Base-by-base conservation (phyloP, 441 rosid genomes). In the Eutrema salsugineum region DNA sequence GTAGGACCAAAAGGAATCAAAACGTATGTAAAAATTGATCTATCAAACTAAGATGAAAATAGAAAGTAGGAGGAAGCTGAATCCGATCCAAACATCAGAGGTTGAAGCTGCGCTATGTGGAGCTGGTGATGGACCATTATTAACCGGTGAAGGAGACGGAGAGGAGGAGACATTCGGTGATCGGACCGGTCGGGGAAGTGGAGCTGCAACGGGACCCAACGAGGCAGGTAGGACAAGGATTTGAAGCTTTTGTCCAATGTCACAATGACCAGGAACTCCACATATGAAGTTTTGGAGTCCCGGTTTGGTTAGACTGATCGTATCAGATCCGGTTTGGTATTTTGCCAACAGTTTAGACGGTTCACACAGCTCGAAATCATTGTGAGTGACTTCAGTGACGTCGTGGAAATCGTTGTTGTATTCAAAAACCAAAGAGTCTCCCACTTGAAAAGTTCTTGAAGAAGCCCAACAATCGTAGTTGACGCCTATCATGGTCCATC, bases 401-500 rank as follows among this genome's bases (percentile, higher is more conserved):
- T 68, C 65, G 47, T 68, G 72, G n/a, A 14, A 56, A 1, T 36
- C 33, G 5, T 57, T 68, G 36, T 44, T 68, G 56, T 59, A 70
- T 30, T 39, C 19, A 6, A 70, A 70, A n/a, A 36, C 32, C 50
- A 70, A 49, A 16, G 74, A 47, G 60, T 70, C 74, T 1, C 74
- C 74, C 0, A 38, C 67, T 48, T 70, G 67, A 28, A 70, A 70
- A 11, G 43, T 56, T 56, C 5, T 56, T 35, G 61, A 56, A 33
- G 61, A 56, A 33, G 61, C 43, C 61, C 61, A 70, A 5, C 40
- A 19, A 16, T 48, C 42, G 51, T 70, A 70, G 7, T 60, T 33
- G 1, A 60, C 43, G 1, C 32, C 50, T 11, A 17, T 27, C 50
- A 60, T 70, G 3, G 60, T 70, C 67, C 74, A 60, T 38, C 67